Evolutionary conservation across 805 yeast genomes (phyloP), one percentile per base, ranked within the genome.

Genomic region (Yarrowia sp.): DNA sequence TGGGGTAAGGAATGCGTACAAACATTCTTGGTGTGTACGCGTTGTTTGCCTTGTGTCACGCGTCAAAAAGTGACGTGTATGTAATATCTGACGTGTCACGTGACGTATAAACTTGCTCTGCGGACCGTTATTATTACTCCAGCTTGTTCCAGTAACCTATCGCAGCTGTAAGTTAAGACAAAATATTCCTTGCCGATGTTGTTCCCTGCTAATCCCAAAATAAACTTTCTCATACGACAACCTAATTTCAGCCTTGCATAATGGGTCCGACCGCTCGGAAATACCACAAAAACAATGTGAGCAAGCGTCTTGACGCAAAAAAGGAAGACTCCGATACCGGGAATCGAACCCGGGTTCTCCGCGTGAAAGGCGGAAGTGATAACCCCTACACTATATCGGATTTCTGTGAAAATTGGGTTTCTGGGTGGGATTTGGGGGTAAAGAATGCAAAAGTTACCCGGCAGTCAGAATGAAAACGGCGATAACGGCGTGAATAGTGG

Each of bases 331-430:
- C 51, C 64, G 64, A 58, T 58, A 58, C 64, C 64, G 53, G 60
- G 57, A 44, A 62, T 42, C 65, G 48, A 38, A 57, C 60, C 53
- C 65, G 60, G 50, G 58, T 41, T 43, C 50, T 28, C 36, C 67
- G 44, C 65, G 61, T 48, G 61, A 64, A 42, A 41, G 53, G 53
- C 61, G 42, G 60, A 53, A 65, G 63, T 48, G 62, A 61, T 33
- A 50, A 65, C 39, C 43, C 55, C 35, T 47, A 65, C 57, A 60
- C 68, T 28, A 68, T 67, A n/a, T 58, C 68, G 51, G 69, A 22
- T 28, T 3, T 5, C 15, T 4, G 18, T 51, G n/a, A 22, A 13
- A 36, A 7, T 51, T 51, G 58, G 58, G 58, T 51, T 51, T 38
- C n/a, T 9, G 10, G 1, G 17, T 2, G n/a, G 4, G 10, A 4